Evolutionary conservation across 2,329 filamentous ascomycete genomes (phyloP).

Genomic region (Talaromyces sp.): DNA sequence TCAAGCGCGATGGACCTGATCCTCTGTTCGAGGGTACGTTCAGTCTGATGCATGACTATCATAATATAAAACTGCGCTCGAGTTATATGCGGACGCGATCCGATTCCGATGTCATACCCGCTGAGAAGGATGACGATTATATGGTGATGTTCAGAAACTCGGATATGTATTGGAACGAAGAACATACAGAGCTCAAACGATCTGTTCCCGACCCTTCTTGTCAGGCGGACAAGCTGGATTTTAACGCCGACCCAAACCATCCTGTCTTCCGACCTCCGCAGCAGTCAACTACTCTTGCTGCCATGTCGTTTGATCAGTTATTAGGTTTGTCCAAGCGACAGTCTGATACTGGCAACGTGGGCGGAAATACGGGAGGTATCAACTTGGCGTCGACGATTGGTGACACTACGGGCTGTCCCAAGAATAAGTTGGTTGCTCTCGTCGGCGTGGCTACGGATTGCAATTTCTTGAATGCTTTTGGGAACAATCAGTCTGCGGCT

Average conservation of each 20-base stretch:
- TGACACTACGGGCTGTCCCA: constrained; percentile 77
- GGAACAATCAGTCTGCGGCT: constrained; percentile 63
- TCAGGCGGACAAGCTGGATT: constrained; percentile 69
- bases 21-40: constrained; percentile 92
- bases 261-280: constrained; percentile 59
- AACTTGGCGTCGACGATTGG: constrained; percentile 79
- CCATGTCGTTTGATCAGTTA: constrained; percentile 62
- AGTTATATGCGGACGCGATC: constrained; percentile 73
- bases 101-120: constrained; percentile 64
- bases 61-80: constrained; percentile 76
- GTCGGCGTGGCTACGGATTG: constrained; percentile 93
- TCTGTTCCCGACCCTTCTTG: constrained; percentile 54
- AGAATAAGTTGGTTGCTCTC: constrained; percentile 84
- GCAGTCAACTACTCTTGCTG: constrained; percentile 55
- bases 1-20: constrained; percentile 69
- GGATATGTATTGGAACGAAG: constrained; percentile 56
- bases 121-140: constrained; percentile 60
- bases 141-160: constrained; percentile 94
- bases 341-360: constrained; percentile 64
- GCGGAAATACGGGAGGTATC: constrained; percentile 73
- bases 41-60: constrained; percentile 72
- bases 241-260: constrained; percentile 73
- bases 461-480: constrained; percentile 46
- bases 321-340: constrained; percentile 65
- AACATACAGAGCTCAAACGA: constrained; percentile 64